A percentile compares a stretch with the other conserved stretches of the same genome.
These are phyloP conservation scores for Cercospora sojina DNA, from an alignment of 2,329 filamentous ascomycete species.

Conservation along the genomic window DNA sequence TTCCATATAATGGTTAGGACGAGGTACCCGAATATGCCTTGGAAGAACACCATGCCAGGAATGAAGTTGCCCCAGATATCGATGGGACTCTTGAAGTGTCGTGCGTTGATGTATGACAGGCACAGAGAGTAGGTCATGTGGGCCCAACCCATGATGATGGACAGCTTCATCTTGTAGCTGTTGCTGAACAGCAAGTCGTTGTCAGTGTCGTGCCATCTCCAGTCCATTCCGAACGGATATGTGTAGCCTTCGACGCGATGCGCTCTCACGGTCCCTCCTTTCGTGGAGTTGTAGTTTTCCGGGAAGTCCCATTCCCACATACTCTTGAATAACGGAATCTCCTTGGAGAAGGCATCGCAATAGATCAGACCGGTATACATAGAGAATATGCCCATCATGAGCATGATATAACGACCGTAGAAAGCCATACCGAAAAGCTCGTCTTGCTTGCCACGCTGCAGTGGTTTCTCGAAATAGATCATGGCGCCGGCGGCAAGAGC, in stretches of 20 bases:
- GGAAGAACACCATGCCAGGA: conserved; percentile 99
- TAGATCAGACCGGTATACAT: conserved; percentile 97
- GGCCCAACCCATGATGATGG: conserved; percentile 92
- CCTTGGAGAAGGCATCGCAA: conserved; percentile 95
- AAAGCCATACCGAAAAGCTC: conserved; percentile 98
- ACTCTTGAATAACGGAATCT: conserved; percentile 82
- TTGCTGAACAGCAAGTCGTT: conserved; percentile 95
- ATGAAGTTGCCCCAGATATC: conserved; percentile 98
- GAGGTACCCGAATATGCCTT: conserved; percentile 96
- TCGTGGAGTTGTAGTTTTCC: conserved; percentile 47
- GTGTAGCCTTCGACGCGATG: conserved; percentile 69
- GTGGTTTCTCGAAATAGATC: conserved; percentile 93
- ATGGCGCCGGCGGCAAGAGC: conserved; percentile 77
- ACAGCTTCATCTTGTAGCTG: conserved; percentile 99
- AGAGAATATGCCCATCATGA: conserved; percentile 97
- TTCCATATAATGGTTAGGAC: conserved; percentile 95
- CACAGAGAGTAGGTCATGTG: conserved; percentile 99
- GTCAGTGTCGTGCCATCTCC: conserved; percentile 93
- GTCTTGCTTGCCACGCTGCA: conserved; percentile 83
- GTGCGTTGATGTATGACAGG: conserved; percentile 88
- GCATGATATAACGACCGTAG: conserved; percentile 96
- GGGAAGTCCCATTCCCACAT: conserved; percentile 83
- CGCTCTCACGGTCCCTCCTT: conserved; percentile 59
- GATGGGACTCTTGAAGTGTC: conserved; percentile 89
- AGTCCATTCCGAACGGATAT: conserved; percentile 94